Conservation (phyloP, 345 rosid species). For the Pistacia vera region DNA sequence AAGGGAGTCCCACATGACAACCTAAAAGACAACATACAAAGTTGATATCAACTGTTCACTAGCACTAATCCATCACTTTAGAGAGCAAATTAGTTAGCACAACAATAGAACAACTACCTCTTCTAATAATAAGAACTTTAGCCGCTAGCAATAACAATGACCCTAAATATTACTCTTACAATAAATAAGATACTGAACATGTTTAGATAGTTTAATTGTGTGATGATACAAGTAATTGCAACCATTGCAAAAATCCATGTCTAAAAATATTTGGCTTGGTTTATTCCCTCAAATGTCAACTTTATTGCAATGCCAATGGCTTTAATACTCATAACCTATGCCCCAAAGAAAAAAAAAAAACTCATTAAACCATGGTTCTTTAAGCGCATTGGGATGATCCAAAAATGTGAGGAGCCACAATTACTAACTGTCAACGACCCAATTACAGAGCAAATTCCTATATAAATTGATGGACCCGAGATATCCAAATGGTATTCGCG, state of each 20-base stretch:
- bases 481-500: no score
- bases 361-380: background rate
- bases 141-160: background rate
- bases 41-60: background rate
- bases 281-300: conserved; percentile 63
- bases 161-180: no score
- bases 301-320: conserved; percentile 86
- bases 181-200: conserved; percentile 46
- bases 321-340: conserved; percentile 82
- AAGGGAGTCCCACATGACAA: background rate
- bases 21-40: background rate
- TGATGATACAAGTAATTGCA: conserved; percentile 67
- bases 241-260: conserved; percentile 83
- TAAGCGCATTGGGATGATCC: conserved; percentile 1
- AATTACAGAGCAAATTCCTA: conserved; percentile 74
- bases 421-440: conserved; percentile 70
- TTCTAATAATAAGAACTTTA: background rate
- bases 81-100: no score
- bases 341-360: conserved; percentile 2
- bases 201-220: conserved; percentile 75
- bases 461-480: conserved; percentile 32
- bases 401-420: conserved; percentile 1
- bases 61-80: background rate
- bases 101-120: background rate
- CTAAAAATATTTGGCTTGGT: conserved; percentile 61